Conservation (phyloP, 2,329 filamentous ascomycete species). For the Cytospora mali region DNA sequence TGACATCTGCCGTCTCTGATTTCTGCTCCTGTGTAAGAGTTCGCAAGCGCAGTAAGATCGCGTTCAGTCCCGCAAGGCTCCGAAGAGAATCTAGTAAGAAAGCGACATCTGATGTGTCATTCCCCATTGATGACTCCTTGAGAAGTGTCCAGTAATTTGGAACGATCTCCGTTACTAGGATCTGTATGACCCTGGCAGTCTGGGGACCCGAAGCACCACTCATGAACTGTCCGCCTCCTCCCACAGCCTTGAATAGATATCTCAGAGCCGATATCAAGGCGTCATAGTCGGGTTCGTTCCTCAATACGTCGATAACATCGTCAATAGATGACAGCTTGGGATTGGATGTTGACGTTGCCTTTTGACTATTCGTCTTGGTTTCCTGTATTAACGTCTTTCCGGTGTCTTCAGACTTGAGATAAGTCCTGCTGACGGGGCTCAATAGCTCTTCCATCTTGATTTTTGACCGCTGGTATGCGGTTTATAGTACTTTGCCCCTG, state of each 20-base stretch:
- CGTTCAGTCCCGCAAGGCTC: slow-evolving; percentile 77
- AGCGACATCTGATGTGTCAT: slow-evolving; percentile 41
- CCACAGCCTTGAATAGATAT: slow-evolving; percentile 48
- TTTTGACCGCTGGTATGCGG: slow-evolving; percentile 35
- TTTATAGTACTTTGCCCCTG: neutral
- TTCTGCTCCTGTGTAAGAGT: slow-evolving; percentile 58
- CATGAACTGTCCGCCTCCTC: slow-evolving; percentile 47
- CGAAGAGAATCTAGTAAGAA: slow-evolving; percentile 66
- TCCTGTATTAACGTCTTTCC: slow-evolving; percentile 44
- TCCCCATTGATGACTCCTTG: slow-evolving; percentile 44
- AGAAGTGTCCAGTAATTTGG: slow-evolving; percentile 81
- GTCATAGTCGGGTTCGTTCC: slow-evolving; percentile 63
- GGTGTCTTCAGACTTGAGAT: slow-evolving; percentile 44
- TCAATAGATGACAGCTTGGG: slow-evolving; percentile 39
- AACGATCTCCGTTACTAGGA: slow-evolving; percentile 72
- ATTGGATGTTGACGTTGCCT: slow-evolving; percentile 8
- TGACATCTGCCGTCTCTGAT: slow-evolving; percentile 40
- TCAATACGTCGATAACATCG: slow-evolving; percentile 62
- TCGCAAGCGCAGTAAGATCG: slow-evolving; percentile 70
- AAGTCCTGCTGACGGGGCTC: slow-evolving; percentile 56
- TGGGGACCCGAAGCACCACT: slow-evolving; percentile 66
- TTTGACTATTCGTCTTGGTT: slow-evolving; percentile 33
- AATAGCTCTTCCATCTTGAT: slow-evolving; percentile 59
- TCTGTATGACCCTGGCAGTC: slow-evolving; percentile 74
- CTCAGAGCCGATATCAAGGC: slow-evolving; percentile 54